Conservation (phyloP, 2,329 filamentous ascomycete species). For the Aphanoascus verrucosus region DNA sequence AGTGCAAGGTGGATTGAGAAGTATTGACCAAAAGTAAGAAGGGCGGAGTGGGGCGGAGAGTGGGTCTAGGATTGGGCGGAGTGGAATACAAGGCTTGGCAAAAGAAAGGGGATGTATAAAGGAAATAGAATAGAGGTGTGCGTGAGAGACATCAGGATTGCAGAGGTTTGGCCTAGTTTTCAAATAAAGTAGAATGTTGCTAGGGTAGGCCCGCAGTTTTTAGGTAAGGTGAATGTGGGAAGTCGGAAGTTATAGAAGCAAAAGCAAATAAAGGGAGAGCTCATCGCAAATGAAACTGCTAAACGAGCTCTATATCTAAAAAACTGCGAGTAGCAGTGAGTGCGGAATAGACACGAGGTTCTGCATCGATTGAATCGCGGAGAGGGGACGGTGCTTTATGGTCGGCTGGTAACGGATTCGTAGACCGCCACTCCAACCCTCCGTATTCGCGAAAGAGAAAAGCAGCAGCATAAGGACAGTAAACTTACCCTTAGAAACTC, state of each 20-base stretch:
- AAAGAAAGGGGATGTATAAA: not conserved
- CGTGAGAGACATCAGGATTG: too few relatives aligned
- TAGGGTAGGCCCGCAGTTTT: too few relatives aligned
- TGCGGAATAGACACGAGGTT: not conserved
- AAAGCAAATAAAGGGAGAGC: not conserved
- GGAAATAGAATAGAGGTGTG: too few relatives aligned
- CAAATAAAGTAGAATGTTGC: too few relatives aligned
- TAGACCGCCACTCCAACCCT: slow-evolving; percentile 19
- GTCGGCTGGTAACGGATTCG: slow-evolving; percentile 18
- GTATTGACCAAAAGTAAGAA: not conserved
- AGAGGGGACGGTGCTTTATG: slow-evolving; percentile 21
- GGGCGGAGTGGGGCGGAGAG: not conserved
- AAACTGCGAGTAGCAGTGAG: not conserved
- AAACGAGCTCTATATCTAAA: not conserved
- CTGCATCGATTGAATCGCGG: slow-evolving; percentile 28
- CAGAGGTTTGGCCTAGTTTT: too few relatives aligned
- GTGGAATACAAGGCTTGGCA: not conserved
- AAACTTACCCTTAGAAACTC: slow-evolving; percentile 67
- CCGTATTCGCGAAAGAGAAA: slow-evolving; percentile 21
- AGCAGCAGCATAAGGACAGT: slow-evolving; percentile 30
- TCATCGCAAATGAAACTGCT: slow-evolving; percentile 5
- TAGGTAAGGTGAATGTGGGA: too few relatives aligned
- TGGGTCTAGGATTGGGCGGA: not conserved
- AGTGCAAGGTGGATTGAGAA: too few relatives aligned
- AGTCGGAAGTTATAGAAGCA: not conserved